Base-by-base conservation (phyloP, 2,329 filamentous ascomycete species). In the Scedosporium apiospermum region DNA sequence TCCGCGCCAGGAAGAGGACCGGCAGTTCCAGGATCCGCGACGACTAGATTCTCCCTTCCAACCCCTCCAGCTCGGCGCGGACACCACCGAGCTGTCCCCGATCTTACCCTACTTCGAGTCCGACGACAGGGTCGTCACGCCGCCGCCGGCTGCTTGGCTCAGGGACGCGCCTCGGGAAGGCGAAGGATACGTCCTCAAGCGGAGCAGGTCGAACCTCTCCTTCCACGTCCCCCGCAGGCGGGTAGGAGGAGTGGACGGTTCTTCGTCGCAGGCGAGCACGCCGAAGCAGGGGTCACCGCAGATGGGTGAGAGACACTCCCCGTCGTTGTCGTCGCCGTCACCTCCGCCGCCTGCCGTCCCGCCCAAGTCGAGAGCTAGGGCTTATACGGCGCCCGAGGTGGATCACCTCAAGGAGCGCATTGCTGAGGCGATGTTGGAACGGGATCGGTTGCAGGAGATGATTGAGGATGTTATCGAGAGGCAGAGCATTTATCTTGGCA, bases 381-480 rank as follows among this genome's bases (percentile, higher is more conserved):
- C 78, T 6, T 69, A 77, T 63, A 78, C 77, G 9, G 74, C 80
- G 3, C 75, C 80, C 4, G 77, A 76, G 30, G 76, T 82, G 65
- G 80, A 84, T 30, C 70, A 70, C 14, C 80, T 85, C 62, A 80
- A 82, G 59, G 79, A 82, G 65, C 76, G 82, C 51, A 81, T 86
- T 55, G 83, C 82, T 34, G 78, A 74, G 64, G 82, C 81, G 58
- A 80, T 86, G 74, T 73, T 82, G 62, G 84, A 88, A 68, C 76
- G 83, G 65, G 85, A 88, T 62, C 75, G 74, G 63, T 71, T 86
- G 53, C 78, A 88, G 71, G 79, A 78, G 63, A 78, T 85, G 66
- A 86, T 88, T 61, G 82, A 88, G 61, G 78, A 82, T 60, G 75
- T 83, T 23, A 79, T 86, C 26, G 82, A 86, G 74, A 79, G 83